Evolutionary conservation across 345 rosid genomes (phyloP), one percentile per base, ranked within the genome.

Genomic region (Populus nigra): DNA sequence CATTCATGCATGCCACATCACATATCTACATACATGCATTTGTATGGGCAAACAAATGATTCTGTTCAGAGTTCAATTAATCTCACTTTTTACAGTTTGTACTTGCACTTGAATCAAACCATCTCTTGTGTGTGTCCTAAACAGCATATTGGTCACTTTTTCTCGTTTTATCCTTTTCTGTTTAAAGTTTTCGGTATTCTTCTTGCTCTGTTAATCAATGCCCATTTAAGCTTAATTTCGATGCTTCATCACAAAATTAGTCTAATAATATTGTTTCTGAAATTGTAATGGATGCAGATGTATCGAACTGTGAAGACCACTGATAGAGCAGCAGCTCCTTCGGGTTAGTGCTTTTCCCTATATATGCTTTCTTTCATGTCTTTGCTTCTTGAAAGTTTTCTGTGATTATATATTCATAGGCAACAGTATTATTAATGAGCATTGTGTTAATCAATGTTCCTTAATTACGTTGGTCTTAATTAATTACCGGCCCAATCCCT

Each of bases 271-370:
- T 31, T 61, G 12, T 1, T 22, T 23, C 25, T 68, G 5, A 2
- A 27, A 65, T 16, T 65, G 5, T 65, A 41, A 57, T 39, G 31
- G 66, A 23, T 78, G 77, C 86, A 91, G 96, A 88, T 91, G 96
- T 91, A 91, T 79, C 85, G 96, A 73, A 91, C 93, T 0, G 91
- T 90, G 62, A 91, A 90, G 84, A 91, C 92, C 11, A 91, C 96
- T 0, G 96, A 90, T 78, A 76, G 89, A 83, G 79, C 91, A 55
- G 90, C 94, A 11, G 92, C 90, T 78, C 74, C 94, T 74, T 87
- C 92, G 82, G 97, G 94, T 91, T 27, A 41, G 36, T 68, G 55
- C 39, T 25, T 72, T 7, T 33, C 36, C 25, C 71, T 68, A 10
- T 8, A 12, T 2, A 36, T 68, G 7, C 0, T 66, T 36, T 68